Evolutionary conservation across 306 rosid species (phyloP), one percentile per base, ranked within the genome.

Genomic region (Quercus cerris): DNA sequence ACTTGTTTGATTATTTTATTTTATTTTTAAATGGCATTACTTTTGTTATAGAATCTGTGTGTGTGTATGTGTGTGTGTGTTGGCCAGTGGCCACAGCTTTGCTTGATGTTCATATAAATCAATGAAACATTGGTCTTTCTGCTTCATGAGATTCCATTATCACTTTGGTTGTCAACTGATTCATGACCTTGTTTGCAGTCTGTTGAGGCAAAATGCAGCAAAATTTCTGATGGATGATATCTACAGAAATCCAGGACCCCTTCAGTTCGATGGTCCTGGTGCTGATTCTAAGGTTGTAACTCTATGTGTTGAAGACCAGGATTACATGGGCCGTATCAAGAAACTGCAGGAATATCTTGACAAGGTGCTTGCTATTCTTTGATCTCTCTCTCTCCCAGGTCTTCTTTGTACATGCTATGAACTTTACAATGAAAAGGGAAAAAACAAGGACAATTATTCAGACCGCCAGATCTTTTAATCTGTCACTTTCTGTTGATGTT

Each of bases 291-390:
- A 90, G 85, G 87, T 92, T 23, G 68, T 90, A 27, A 82, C 89
- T 25, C 89, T 95, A 6, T 89, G 94, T 69, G 97, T 95, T 51
- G 99, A 95, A 84, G 99, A 95, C 77, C 95, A 86, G 84, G 99
- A 95, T 81, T 95, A 95, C 85, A 95, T 95, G 99, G 99, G 99
- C 72, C 97, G 99, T 75, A 95, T 95, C 52, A 95, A 95, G 92
- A 83, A 91, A 76, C 90, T 95, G 78, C 98, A 95, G 80, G 92
- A 86, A 77, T 91, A 95, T 84, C 97, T 95, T 66, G 98, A 93
- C 75, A 86, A 90, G 98, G 99, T 95, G 54, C 41, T 62, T 25
- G 20, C 72, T 20, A 56, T 49, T 41, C 56, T 66, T 20, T 33
- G 6, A 23, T 46, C 64, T 80, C 70, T 44, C 49, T 23, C 23